Percentiles rank a stretch among this genome's conserved stretches.
Evolutionary conservation across 768 basidiomycete genomes (phyloP).

Genomic region (Mycena rebaudengoi): DNA sequence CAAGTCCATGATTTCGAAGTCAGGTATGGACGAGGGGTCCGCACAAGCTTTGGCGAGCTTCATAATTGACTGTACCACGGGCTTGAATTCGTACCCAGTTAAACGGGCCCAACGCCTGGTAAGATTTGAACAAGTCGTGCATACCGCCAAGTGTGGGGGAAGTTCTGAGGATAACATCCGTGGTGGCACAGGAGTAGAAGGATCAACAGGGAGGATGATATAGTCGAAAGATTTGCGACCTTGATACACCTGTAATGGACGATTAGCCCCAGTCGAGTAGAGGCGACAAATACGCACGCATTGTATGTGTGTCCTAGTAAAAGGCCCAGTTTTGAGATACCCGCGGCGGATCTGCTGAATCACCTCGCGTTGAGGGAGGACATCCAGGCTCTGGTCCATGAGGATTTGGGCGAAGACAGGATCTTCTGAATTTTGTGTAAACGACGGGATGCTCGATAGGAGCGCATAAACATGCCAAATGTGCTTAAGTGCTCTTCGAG

Average conservation of each 20-base stretch:
- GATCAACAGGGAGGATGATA: neutral
- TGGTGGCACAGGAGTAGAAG: neutral
- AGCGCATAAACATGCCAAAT: neutral
- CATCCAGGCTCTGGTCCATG: neutral
- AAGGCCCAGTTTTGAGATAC: too few species aligned
- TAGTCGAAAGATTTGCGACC: neutral
- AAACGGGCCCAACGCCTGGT: neutral
- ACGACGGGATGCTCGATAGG: neutral
- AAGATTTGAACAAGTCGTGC: neutral
- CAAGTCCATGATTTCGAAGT: neutral
- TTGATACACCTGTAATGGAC: neutral
- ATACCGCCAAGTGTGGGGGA: constrained; percentile 1
- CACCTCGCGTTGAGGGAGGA: neutral
- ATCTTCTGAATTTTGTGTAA: neutral
- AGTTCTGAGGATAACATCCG: neutral
- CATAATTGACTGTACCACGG: neutral
- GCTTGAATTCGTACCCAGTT: neutral
- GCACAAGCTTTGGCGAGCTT: neutral
- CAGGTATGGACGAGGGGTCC: neutral
- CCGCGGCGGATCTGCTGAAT: neutral
- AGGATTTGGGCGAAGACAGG: neutral
- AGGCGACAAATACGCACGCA: too few species aligned
- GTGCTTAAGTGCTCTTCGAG: neutral
- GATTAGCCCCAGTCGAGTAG: too few species aligned
- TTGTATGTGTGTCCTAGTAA: too few species aligned